phyloP scores from a whole-genome alignment of 495 filamentous ascomycete species.

The Geopyxis carbonaria region DNA sequence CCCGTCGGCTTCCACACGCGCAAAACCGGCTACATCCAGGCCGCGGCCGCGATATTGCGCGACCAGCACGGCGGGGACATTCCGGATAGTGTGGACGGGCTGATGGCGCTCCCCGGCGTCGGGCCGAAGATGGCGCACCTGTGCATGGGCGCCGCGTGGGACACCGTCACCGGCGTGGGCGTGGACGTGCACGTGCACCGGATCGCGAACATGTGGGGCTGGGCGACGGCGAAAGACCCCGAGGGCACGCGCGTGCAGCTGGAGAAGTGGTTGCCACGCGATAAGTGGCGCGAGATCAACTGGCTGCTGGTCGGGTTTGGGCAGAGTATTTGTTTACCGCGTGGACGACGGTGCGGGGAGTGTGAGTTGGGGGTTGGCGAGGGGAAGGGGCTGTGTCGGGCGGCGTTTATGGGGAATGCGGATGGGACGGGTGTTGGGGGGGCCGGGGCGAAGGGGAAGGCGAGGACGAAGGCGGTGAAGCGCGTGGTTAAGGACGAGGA shows the following conservation, averaged over 20 bases:
- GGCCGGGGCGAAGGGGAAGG: conserved; percentile 29
- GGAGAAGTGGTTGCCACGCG: conserved; percentile 68
- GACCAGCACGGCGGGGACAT: conserved; percentile 62
- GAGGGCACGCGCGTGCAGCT: conserved; percentile 69
- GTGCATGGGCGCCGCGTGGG: conserved; percentile 56
- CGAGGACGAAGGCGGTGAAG: conserved; percentile 35
- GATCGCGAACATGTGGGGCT: conserved; percentile 92
- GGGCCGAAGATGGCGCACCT: conserved; percentile 97
- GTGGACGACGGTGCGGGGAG: conserved; percentile 63
- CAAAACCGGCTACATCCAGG: conserved; percentile 68
- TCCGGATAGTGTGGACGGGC: conserved; percentile 57
- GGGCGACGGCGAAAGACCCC: conserved; percentile 51
- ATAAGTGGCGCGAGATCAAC: conserved; percentile 91
- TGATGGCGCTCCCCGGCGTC: conserved; percentile 73
- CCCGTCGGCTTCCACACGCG: conserved; percentile 97
- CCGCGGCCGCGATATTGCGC: conserved; percentile 51
- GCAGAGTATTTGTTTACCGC: conserved; percentile 62
- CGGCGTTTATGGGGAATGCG: conserved; percentile 38
- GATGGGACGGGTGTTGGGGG: conserved; percentile 41
- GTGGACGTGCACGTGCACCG: conserved; percentile 62
- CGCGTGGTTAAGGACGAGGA: conserved; percentile 29
- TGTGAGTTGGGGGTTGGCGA: conserved; percentile 60
- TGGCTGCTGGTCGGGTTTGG: conserved; percentile 80
- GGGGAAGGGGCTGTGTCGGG: conserved; percentile 60
- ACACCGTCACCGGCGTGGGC: conserved; percentile 41